Conservation (phyloP, 148 eudicot genomes). For the Rheum nobile region DNA sequence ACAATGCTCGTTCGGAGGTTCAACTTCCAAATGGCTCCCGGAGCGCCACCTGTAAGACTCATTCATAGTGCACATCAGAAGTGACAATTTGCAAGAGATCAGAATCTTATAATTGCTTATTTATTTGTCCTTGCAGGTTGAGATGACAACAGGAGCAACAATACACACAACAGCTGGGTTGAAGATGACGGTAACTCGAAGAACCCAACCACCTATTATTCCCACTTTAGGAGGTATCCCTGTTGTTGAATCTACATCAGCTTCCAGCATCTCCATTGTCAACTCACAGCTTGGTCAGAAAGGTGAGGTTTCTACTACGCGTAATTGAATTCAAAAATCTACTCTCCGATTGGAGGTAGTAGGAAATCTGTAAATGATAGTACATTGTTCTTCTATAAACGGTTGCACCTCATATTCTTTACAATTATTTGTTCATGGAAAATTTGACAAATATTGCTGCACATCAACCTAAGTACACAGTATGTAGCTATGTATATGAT, state of each 20-base stretch:
- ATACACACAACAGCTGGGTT: constrained; percentile 91
- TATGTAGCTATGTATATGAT: too few relatives aligned
- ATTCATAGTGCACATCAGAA: not conserved
- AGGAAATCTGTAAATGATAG: constrained; percentile 1
- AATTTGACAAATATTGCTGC: too few relatives aligned
- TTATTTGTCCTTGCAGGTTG: constrained; percentile 35
- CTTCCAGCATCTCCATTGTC: constrained; percentile 15
- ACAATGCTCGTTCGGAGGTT: constrained; percentile 90
- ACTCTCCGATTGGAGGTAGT: not conserved
- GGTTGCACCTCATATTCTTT: too few relatives aligned
- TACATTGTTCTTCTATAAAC: constrained; percentile 2
- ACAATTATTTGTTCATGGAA: too few relatives aligned
- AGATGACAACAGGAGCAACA: constrained; percentile 97
- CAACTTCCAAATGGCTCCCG: constrained; percentile 80
- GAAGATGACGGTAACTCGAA: constrained; percentile 64
- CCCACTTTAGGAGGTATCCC: constrained; percentile 32
- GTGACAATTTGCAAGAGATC: not conserved
- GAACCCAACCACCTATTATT: constrained; percentile 30
- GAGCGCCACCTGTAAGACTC: constrained; percentile 79
- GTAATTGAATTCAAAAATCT: not conserved
- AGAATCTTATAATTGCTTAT: not conserved
- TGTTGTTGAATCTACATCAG: constrained; percentile 25
- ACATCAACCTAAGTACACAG: not conserved
- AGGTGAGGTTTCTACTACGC: constrained; percentile 23
- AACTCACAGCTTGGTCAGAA: constrained; percentile 22